Evolutionary conservation across 306 rosid species (phyloP), one percentile per base, ranked within the genome.

Genomic region (barrel medic (Medicago truncatula)): DNA sequence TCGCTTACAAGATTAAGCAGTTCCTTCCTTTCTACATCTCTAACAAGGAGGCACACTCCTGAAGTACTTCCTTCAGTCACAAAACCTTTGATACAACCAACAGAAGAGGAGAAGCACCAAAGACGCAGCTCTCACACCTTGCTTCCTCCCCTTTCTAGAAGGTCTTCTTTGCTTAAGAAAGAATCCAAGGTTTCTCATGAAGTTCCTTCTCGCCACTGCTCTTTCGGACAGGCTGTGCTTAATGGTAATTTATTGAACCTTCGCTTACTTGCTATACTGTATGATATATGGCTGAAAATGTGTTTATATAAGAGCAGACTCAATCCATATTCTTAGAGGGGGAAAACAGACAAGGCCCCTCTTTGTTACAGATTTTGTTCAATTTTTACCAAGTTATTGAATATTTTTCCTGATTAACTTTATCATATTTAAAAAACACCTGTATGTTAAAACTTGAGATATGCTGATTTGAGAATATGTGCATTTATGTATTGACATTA

Each of bases 1-100:
- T 50, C 98, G 25, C 43, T 94, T 79, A 67, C 91, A n/a, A 90
- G 96, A 87, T 73, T 96, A 43, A 90, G 99, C 76, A 90, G 99
- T 70, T 96, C 99, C 1, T 96, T 88, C 81, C 92, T 95, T 15
- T 92, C 97, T 36, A 76, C 99, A 25, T 89, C 99, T 46, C 77
- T 96, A 47, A 92, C 99, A 70, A 96, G 93, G 79, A 92, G 99
- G 84, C 84, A 90, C 92, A 92, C 99, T 70, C 99, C 98, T 13
- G 99, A 96, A 80, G 18, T 82, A 5, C 83, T 90, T 59, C 84
- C 92, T n/a, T 70, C 89, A 18, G 83, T 73, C 39, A 36, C 92
- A 23, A 96, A 87, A 68, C 98, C 98, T 49, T 67, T 87, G 38
- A 70, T 90, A 49, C 85, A 81, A 18, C 75, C 78, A 3, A 28